Evolutionary conservation across 73 alveolate species (phyloP), one percentile per base, ranked within the genome.

Genomic region (Paramecium sonneborni): DNA sequence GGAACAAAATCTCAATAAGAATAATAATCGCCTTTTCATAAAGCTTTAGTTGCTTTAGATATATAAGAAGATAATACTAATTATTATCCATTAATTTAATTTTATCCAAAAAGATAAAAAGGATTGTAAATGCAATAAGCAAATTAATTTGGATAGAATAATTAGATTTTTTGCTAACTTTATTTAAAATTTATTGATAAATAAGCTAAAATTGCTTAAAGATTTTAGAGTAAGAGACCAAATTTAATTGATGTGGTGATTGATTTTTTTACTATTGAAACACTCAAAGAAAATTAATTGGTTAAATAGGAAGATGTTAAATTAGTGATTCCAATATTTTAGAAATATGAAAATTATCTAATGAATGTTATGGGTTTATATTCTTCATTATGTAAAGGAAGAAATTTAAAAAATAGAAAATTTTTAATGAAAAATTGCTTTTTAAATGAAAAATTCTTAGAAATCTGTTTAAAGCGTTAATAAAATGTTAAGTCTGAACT

Each of bases 341-440:
- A 46, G 28, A 79, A 79, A 79, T 79, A 79, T 23, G 90, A 79
- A 46, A 39, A 44, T 24, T 79, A 79, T 79, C 18, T 79, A 12
- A 30, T 79, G 74, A 26, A 39, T 39, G 90, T 79, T 10, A 30
- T 79, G 72, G 26, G 32, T 43, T 79, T 79, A 44, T 79, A 79
- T 34, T 38, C 76, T 26, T 21, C 90, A 20, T 46, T 79, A 14
- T 79, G 90, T n/a, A 79, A 79, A 14, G 90, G 90, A 21, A 79
- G 90, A 23, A 79, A 79, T 79, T 21, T 14, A 43, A 79, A 79
- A 24, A 79, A 62, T 79, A 79, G 39, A 0, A 46, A 79, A 18
- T 43, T 18, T 23, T 23, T 79, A 11, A 41, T 39, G 30, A 46
- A 28, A 23, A 10, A 44, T 24, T 38, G 90, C 32, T 23, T 43